Conservation (phyloP, 2,329 filamentous ascomycete genomes). For the Emergomyces africanus region DNA sequence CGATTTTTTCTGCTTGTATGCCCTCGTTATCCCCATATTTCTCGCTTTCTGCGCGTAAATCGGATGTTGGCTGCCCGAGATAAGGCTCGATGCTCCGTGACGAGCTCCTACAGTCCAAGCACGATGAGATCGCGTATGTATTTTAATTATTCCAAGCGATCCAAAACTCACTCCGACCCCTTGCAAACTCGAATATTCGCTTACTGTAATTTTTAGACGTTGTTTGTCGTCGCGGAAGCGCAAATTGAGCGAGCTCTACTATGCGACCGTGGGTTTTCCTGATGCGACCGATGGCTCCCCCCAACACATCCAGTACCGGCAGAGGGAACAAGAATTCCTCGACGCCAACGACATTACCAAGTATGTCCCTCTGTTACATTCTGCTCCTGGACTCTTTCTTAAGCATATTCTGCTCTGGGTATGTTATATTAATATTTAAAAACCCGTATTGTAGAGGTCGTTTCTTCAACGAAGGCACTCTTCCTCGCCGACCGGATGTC, state of each 20-base stretch:
- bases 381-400: slow-evolving; percentile 1
- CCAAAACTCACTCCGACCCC: slow-evolving; percentile 10
- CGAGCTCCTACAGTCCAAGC: slow-evolving; percentile 38
- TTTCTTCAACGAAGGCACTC: slow-evolving; percentile 43
- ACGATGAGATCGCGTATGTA: slow-evolving; percentile 40
- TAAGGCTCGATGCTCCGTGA: slow-evolving; percentile 38
- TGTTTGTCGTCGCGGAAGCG: slow-evolving; percentile 72
- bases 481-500: slow-evolving; percentile 30
- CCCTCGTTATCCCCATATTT: slow-evolving; percentile 25
- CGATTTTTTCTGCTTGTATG: slow-evolving; percentile 34
- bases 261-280: slow-evolving; percentile 53
- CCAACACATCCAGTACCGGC: slow-evolving; percentile 39
- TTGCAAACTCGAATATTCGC: slow-evolving; percentile 19
- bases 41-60: slow-evolving; percentile 35
- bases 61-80: slow-evolving; percentile 36
- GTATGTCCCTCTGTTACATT: slow-evolving; percentile 31
- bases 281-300: slow-evolving; percentile 41
- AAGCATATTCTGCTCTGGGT: background rate
- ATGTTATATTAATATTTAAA: background rate
- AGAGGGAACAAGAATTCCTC: slow-evolving; percentile 41
- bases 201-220: slow-evolving; percentile 31
- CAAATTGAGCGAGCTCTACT: slow-evolving; percentile 79
- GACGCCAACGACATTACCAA: slow-evolving; percentile 45
- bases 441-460: slow-evolving; percentile 37
- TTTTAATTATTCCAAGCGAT: slow-evolving; percentile 21